Conservation (phyloP, 306 rosid genomes). For the Cucurbita pepo region DNA sequence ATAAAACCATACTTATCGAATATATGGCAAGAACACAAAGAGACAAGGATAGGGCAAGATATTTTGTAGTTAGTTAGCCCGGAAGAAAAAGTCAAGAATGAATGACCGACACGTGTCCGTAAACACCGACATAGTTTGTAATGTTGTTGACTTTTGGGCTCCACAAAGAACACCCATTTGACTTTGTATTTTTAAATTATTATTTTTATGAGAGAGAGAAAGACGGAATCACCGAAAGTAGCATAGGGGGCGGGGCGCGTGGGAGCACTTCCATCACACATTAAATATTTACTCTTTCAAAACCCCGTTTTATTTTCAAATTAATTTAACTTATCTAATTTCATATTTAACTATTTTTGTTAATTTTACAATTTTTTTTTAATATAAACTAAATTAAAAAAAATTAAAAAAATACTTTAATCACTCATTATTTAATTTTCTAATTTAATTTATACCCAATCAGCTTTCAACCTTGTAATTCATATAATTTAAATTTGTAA, state of each 20-base stretch:
- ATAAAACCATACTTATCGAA: too few relatives aligned
- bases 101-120: constrained; percentile 71
- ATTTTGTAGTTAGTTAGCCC: neutral
- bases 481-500: too few relatives aligned
- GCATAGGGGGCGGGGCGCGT: neutral
- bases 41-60: neutral
- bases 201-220: neutral
- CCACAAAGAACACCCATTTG: neutral
- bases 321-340: neutral
- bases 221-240: constrained; percentile 1
- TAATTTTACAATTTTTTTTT: too few relatives aligned
- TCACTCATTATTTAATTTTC: too few relatives aligned
- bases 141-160: constrained; percentile 36
- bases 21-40: neutral
- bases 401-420: too few relatives aligned
- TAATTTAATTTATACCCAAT: too few relatives aligned
- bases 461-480: too few relatives aligned
- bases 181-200: neutral
- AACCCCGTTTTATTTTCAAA: neutral
- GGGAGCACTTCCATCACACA: constrained; percentile 4
- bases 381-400: too few relatives aligned
- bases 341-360: too few relatives aligned
- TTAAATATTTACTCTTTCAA: neutral
- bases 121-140: constrained; percentile 35
- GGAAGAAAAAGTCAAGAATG: constrained; percentile 6